Evolutionary conservation across 2,329 filamentous ascomycete genomes (phyloP).

Genomic region (Trichoderma gracile): DNA sequence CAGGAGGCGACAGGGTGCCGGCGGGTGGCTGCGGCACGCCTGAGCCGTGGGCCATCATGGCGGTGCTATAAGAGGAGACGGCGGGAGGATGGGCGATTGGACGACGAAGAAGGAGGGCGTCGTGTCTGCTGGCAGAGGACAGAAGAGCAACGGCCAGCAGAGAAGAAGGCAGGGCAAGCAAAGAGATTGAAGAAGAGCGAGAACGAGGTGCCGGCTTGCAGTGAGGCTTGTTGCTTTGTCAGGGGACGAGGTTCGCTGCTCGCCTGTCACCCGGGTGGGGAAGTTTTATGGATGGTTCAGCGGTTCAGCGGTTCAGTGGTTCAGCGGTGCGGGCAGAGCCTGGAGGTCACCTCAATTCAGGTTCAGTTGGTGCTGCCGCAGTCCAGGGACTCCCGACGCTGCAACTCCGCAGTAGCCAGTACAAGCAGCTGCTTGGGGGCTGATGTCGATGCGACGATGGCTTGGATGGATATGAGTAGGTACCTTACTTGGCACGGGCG

Average conservation of each 20-base stretch:
- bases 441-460: too few relatives aligned
- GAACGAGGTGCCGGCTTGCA: neutral
- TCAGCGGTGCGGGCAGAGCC: constrained; percentile 1
- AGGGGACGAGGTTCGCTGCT: constrained; percentile 22
- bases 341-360: too few relatives aligned
- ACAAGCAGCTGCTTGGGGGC: neutral
- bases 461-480: too few relatives aligned
- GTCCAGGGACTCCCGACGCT: constrained; percentile 17
- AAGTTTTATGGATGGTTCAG: constrained; percentile 21
- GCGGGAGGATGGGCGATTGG: too few relatives aligned
- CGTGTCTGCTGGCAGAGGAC: neutral
- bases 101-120: neutral
- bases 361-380: neutral
- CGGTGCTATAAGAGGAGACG: neutral
- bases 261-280: constrained; percentile 9
- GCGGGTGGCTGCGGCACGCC: constrained; percentile 25
- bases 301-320: constrained; percentile 20
- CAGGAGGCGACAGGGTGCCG: constrained; percentile 24
- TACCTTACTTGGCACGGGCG: too few relatives aligned
- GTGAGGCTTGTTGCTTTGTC: neutral
- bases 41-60: constrained; percentile 25
- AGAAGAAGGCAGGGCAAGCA: neutral
- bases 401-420: constrained; percentile 8
- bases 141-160: neutral
- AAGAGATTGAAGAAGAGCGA: neutral